Evolutionary conservation across 192 early-diverging fungal species (phyloP), one percentile per base, ranked within the genome.

Genomic region (Backusella macrospora): DNA sequence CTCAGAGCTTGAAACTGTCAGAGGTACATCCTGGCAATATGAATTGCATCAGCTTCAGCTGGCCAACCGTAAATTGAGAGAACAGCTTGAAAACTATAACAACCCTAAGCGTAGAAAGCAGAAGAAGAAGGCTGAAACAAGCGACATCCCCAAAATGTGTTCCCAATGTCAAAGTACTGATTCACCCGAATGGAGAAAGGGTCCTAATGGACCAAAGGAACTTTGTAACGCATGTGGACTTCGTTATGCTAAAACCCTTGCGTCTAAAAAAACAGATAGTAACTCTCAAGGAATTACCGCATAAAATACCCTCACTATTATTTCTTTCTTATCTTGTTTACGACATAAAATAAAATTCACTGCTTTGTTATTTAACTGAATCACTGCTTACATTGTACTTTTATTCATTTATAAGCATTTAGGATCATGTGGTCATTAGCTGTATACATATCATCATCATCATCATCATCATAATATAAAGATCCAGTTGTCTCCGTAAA

Each of bases 151-250:
- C 21, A 76, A 76, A n/a, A 77, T 77, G 38, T 77, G 76, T 63
- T 59, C 70, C 16, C 76, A 73, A 37, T 77, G 76, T 21, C 70
- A 77, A 45, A 48, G 70, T 26, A 65, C 38, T 5, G 76, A 77
- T 49, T 77, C 76, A 49, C 71, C 76, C 6, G 76, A 77, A 62
- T 77, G 82, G 83, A 81, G 88, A 34, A 83, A 83, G 44, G 88
- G 88, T 0, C 88, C 88, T 14, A 85, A 86, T 47, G 88, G 88
- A 9, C 83, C 88, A 44, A 89, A 89, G 73, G 87, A 86, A 10
- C 75, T 89, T 47, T 89, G 88, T 71, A 89, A 89, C 78, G 88
- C 88, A 42, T 89, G 88, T 69, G 88, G 88, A 9, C 78, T 89
- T 23, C 85, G 85, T 4, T 89, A 86, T 79, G 81, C 85, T 74